Base-by-base conservation (phyloP, 148 eudicot genomes). In the Spergularia bocconei region DNA sequence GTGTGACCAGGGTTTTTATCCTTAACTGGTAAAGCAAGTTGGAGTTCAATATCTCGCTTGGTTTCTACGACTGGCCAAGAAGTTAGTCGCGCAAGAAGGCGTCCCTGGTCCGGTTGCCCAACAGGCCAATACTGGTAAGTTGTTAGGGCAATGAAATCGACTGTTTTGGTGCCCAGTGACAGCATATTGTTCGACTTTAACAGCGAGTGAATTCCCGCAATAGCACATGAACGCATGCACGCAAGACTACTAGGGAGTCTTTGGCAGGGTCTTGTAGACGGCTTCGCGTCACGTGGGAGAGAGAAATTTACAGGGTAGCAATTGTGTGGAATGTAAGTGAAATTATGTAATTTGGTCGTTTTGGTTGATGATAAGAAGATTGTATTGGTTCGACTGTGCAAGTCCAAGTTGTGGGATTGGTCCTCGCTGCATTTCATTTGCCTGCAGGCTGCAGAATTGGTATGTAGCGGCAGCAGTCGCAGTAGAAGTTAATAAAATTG, bases 261-360 rank as follows among this genome's bases (percentile, higher is more conserved):
- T 44, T 44, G 7, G 48, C 48, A 44, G 48, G 48, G 7, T 6
- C 14, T 16, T 57, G 54, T 17, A 55, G 48, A 57, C 36, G 29
- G 70, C 20, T 53, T 66, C 70, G 8, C 21, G 0, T 67, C 71
- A 67, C 71, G 50, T 67, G 71, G 71, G 71, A 44, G 71, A 67
- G 71, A 67, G 71, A 20, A 50, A 67, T 23, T 20, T 21, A 23
- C 51, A 6, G 7, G 14, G 52, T 12, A 64, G 19, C 19, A 65
- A 14, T 39, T 11, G 19, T 65, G 16, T 13, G 5, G 17, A 4
- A 17, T 54, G 57, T 54, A 1, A 56, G 20, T 56, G 6, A 29
- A 29, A 56, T 17, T n/a, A 14, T 56, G 60, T 56, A 16, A 56
- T 16, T 56, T 56, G 19, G 62, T 58, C 62, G 0, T 58, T 58